A percentile compares a stretch with the other conserved stretches of the same genome.
Conservation (phyloP, 371 early-diverging fungal genomes). For the Saksenaea vasiformis region DNA sequence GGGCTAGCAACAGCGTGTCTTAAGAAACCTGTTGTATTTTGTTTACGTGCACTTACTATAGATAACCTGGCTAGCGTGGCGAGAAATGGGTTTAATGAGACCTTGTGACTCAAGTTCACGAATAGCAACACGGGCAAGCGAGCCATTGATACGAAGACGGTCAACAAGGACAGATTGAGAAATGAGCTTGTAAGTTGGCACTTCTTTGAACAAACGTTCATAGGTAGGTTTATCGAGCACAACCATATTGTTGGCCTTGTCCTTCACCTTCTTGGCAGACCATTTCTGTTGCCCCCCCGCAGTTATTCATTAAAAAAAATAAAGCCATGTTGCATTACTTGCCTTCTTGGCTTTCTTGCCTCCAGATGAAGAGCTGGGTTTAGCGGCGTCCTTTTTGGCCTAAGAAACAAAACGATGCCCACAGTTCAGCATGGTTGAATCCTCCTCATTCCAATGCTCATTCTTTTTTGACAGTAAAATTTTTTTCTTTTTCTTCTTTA, state of each 20-base stretch:
- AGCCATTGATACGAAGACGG: slow-evolving; percentile 97
- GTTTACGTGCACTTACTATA: slow-evolving; percentile 68
- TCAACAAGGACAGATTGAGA: slow-evolving; percentile 98
- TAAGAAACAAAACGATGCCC: slow-evolving; percentile 19
- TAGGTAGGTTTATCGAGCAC: slow-evolving; percentile 89
- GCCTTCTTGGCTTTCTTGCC: slow-evolving; percentile 87
- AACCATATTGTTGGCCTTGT: slow-evolving; percentile 97
- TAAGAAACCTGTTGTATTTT: too few relatives aligned
- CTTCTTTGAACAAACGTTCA: slow-evolving; percentile 97
- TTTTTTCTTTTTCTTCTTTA: neutral
- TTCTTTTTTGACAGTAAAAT: neutral
- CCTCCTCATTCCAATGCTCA: neutral
- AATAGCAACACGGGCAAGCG: slow-evolving; percentile 94
- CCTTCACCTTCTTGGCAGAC: slow-evolving; percentile 96
- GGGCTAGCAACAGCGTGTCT: slow-evolving; percentile 49
- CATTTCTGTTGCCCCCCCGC: slow-evolving; percentile 73
- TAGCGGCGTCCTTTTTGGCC: slow-evolving; percentile 73
- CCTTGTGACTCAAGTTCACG: slow-evolving; percentile 90
- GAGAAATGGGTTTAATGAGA: slow-evolving; percentile 86
- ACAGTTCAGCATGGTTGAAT: neutral
- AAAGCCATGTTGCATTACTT: slow-evolving; percentile 27
- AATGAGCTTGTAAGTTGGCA: slow-evolving; percentile 98
- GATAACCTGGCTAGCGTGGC: slow-evolving; percentile 92
- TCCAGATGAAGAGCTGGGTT: slow-evolving; percentile 72
- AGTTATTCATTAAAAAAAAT: neutral